Base-by-base conservation (phyloP, 2,329 filamentous ascomycete species). In the Cryphonectria radicalis region DNA sequence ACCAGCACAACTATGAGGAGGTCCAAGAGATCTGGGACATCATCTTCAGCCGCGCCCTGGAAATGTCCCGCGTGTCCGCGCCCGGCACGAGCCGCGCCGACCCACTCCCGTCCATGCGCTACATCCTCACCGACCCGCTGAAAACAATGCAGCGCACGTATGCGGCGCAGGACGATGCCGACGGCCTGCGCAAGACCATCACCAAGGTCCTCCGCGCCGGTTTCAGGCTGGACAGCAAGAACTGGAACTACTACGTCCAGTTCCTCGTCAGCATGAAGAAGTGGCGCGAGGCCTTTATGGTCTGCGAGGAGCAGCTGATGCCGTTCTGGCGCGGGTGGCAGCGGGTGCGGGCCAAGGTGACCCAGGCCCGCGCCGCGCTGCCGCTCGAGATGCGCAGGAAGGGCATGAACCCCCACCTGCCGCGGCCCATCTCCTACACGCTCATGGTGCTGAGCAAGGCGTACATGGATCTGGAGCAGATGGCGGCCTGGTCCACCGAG, bases 261-360 rank as follows among this genome's bases (percentile, higher is more conserved):
- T 81, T 86, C 66, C 88, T 98, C 40, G 88, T 90, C 35, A 82
- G 85, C 19, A 84, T 89, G 68, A 85, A 87, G 63, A 84, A 87
- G 63, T 86, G 87, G 76, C 81, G 88, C 64, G 85, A 91, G 28
- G 94, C 94, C 53, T 97, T 96, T 81, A 78, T 82, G 32, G 81
- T 91, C 67, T 95, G 93, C 78, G 95, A 98, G 82, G 82, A 85
- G 37, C 88, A 89, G 72, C 90, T 98, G 69, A 97, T 97, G 88
- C 86, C 88, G 0, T 85, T 88, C 46, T 97, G 94, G 88, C 87
- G 88, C 14, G 93, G 94, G 35, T 98, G 94, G 93, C 73, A 77
- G 40, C 70, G 74, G 3, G 78, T 77, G 59, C 81, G 81, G 10
- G 53, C 40, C 32, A 67, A 63, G 1, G 74, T 68, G 50, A 75